Evolutionary conservation across 768 basidiomycete species (phyloP).

Genomic region (Tylopilus plumbeoviolaceoides): DNA sequence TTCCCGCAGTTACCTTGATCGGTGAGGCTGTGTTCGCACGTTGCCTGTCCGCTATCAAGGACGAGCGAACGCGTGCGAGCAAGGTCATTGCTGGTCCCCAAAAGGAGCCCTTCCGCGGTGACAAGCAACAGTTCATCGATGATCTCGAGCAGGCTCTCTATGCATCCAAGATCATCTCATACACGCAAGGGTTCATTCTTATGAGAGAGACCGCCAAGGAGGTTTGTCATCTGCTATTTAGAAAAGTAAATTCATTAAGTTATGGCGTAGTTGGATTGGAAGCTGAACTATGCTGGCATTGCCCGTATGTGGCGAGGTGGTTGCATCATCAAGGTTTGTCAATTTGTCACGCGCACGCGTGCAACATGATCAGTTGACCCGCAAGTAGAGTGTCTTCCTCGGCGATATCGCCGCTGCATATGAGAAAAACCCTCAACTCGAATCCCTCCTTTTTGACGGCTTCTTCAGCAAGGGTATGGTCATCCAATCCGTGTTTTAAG

Average conservation of each 20-base stretch:
- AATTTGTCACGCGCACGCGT: conserved; percentile 12
- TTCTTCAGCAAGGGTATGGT: conserved; percentile 90
- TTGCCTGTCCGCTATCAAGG: conserved; percentile 95
- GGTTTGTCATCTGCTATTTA: conserved; percentile 35
- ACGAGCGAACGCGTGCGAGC: conserved; percentile 90
- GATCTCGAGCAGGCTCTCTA: conserved; percentile 99
- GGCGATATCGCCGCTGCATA: conserved; percentile 91
- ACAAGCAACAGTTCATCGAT: conserved; percentile 98
- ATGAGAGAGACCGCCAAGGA: conserved; percentile 98
- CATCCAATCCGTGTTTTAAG: background rate
- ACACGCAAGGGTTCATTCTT: conserved; percentile 99
- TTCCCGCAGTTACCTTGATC: conserved; percentile 82
- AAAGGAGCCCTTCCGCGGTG: conserved; percentile 90
- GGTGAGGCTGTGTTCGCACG: conserved; percentile 99
- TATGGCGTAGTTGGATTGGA: conserved; percentile 62
- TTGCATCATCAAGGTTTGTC: conserved; percentile 90
- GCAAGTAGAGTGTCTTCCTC: conserved; percentile 77
- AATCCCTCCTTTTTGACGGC: conserved; percentile 91
- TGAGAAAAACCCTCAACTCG: conserved; percentile 75
- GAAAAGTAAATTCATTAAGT: conserved; percentile 4
- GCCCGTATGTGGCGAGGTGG: conserved; percentile 99
- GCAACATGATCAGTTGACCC: conserved; percentile 6
- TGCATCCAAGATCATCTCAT: conserved; percentile 99
- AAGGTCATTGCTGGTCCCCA: conserved; percentile 88
- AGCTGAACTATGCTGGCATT: conserved; percentile 96